Base-by-base conservation (phyloP, 2,329 filamentous ascomycete genomes). In the Aureobasidium melanogenum region DNA sequence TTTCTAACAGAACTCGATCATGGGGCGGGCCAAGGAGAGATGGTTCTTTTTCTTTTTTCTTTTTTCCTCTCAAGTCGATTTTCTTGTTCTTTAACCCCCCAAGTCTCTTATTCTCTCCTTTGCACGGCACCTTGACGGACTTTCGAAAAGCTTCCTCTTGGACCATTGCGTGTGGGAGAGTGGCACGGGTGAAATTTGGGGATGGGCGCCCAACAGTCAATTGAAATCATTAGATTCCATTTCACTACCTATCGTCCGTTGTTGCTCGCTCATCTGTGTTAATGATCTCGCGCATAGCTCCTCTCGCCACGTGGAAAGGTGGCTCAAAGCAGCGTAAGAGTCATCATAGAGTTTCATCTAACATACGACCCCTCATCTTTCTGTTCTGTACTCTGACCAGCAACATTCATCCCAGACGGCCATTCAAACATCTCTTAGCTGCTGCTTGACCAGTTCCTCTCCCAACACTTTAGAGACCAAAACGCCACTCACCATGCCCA, bases 181-280 rank as follows among this genome's bases (percentile, higher is more conserved):
- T 39, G 50, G 50, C 34, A 15, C 24, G 50, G 50, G 50, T 54
- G 36, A 54, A 54, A 39, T 54, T 54, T 54, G 52, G 38, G 39
- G 39, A 56, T 56, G 52, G 52, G 52, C 52, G 52, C 52, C 52
- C 50, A 56, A 38, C 32, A 56, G 52, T 57, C 54, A 57, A 47
- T 57, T 47, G 54, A 57, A 57, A 57, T 57, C 54, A 57, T 47
- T 57, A 57, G 54, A 57, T 57, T 57, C 54, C 39, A 57, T 36
- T 57, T 47, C 41, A 56, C 38, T 32, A 44, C 38, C 26, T 32
- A 51, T 38, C 22, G 2, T 36, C 22, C 36, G 6, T 51, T 22
- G 10, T 38, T 38, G n/a, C 17, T 9, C 17, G 19, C 38, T 26
- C 12, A 30, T 28, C 7, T 30, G 44, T 51, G 48, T 32, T n/a